A percentile compares a stretch with the other conserved stretches of the same genome.
Conservation (phyloP, 208 protist genomes). For the Wallacemonas collosoma region DNA sequence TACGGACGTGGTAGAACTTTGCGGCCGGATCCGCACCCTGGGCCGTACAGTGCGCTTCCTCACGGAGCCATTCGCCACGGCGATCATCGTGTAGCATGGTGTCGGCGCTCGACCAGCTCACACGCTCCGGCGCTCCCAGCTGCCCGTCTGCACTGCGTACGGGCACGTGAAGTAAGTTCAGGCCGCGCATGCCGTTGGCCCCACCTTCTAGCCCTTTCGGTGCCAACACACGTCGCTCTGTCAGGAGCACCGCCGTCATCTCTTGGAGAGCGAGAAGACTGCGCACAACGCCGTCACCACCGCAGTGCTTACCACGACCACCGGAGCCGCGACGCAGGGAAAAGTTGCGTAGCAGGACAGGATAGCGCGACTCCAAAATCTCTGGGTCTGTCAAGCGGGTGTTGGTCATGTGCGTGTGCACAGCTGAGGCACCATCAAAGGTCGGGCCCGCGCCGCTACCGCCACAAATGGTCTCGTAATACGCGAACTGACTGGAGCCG, state of each 20-base stretch:
- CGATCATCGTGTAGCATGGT: conserved; percentile 54
- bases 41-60: conserved; percentile 24
- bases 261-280: conserved; percentile 85
- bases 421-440: conserved; percentile 82
- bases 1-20: conserved; percentile 42
- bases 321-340: conserved; percentile 79
- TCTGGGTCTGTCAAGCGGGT: conserved; percentile 95
- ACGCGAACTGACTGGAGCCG: conserved; percentile 89
- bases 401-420: conserved; percentile 98
- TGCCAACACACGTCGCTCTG: conserved; percentile 86
- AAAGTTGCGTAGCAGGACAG: conserved; percentile 90
- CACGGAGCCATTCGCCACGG: conserved; percentile 37
- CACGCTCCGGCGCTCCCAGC: neutral
- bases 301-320: conserved; percentile 72
- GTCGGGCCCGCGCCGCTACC: conserved; percentile 90
- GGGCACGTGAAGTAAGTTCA: conserved; percentile 60
- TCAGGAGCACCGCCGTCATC: conserved; percentile 88
- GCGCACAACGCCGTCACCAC: conserved; percentile 93
- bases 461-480: conserved; percentile 97
- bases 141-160: neutral
- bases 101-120: conserved; percentile 29
- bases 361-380: conserved; percentile 94
- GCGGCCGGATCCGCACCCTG: neutral
- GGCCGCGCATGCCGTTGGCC: conserved; percentile 61
- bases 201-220: conserved; percentile 90